Evolutionary conservation across 805 yeast species (phyloP), one percentile per base, ranked within the genome.

Genomic region (Metschnikowia gruessii): DNA sequence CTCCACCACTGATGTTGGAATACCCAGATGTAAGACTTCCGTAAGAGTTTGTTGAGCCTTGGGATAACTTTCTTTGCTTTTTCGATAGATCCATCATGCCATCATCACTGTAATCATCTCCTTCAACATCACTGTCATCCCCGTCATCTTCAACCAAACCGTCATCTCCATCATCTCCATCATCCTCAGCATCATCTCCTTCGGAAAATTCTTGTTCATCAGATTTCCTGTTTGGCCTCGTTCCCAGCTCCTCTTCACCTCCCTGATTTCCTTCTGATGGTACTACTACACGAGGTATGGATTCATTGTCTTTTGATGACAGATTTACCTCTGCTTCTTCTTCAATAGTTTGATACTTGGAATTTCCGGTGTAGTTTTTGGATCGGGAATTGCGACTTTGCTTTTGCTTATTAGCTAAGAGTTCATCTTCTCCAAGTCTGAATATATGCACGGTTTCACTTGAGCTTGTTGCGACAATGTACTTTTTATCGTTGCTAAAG

Each of bases 371-470:
- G 13, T 41, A 40, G 13, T 37, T 50, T 41, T 46, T 55, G 32
- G 32, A 21, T 24, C 36, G 45, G 24, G 55, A 49, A 13, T 56
- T 50, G 37, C 61, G 56, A 41, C 62, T 66, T 32, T 59, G 56
- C 42, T 60, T 61, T 39, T 70, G 74, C 49, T 69, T 71, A 42
- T 56, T 67, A 22, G 62, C 72, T 37, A 72, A 56, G 2, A 74
- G 64, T 56, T 72, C 76, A 12, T 69, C 75, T 28, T 76, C 81
- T 1, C 82, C 86, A 43, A 91, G 65, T 48, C 90, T 77, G 73
- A 92, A 94, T 32, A 94, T 81, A 64, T 94, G 99, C 18, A 94
- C 91, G 0, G 99, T 94, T 37, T 87, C 95, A 17, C 95, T 88
- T 2, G 95, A 81, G 22, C 95, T 85, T 10, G 92, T 81, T 21